A percentile compares a stretch with the other conserved stretches of the same genome.
These are phyloP conservation scores for Leishmania major DNA, from an alignment of 208 protist genomes.

Conservation along the genomic window DNA sequence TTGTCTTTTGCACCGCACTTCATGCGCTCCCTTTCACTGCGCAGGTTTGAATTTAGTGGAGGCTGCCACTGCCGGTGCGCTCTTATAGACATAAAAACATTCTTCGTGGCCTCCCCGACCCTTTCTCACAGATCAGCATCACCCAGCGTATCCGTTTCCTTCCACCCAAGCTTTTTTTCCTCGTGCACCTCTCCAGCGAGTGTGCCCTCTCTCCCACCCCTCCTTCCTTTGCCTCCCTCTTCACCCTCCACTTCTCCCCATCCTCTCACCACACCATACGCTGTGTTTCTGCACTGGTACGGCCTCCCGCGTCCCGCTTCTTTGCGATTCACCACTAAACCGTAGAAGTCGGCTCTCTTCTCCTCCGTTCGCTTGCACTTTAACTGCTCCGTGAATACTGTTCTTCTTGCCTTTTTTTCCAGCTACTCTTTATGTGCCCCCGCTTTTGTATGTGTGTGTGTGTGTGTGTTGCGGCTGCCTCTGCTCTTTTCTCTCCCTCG, in stretches of 20 bases:
- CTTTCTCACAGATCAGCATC: background rate
- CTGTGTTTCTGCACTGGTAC: background rate
- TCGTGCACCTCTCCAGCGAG: background rate
- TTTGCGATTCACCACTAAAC: background rate
- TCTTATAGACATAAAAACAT: background rate
- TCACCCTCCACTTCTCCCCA: background rate
- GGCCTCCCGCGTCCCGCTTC: background rate
- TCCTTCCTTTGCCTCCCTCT: background rate
- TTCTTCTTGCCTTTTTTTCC: background rate
- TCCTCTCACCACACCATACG: background rate
- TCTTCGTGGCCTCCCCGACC: background rate
- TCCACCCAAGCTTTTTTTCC: background rate
- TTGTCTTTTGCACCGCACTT: background rate
- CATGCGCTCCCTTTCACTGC: background rate
- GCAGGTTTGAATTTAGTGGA: background rate
- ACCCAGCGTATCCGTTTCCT: background rate
- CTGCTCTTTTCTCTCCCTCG: background rate
- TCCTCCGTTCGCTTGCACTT: background rate
- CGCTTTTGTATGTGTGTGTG: background rate
- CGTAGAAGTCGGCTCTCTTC: background rate
- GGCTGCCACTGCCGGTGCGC: background rate
- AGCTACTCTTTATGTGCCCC: background rate
- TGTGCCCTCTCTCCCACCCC: background rate
- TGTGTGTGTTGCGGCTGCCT: background rate
- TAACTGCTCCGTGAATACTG: constrained; percentile 5